Evolutionary conservation across 345 rosid species (phyloP).

Genomic region (Diplotaxis tenuifolia): DNA sequence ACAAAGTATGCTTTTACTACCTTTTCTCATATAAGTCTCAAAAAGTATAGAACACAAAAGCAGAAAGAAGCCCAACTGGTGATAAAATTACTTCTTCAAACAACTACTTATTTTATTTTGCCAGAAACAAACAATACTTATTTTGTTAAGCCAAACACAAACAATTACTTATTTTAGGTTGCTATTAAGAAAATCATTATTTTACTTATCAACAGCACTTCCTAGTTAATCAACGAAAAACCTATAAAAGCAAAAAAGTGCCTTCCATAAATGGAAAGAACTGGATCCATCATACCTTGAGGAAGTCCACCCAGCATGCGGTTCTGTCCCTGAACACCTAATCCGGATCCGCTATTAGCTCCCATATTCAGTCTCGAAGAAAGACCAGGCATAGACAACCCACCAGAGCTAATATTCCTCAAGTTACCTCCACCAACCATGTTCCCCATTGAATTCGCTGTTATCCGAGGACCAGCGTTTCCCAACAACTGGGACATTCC

Average conservation of each 20-base stretch:
- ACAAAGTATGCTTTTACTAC: not conserved
- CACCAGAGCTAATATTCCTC: constrained; percentile 82
- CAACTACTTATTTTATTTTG: not conserved
- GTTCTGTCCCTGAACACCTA: constrained; percentile 86
- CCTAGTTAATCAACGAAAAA: constrained; percentile 11
- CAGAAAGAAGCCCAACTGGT: constrained; percentile 5
- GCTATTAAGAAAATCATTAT: not conserved
- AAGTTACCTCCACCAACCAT: constrained; percentile 91
- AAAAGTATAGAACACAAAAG: not conserved
- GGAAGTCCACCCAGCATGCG: constrained; percentile 81
- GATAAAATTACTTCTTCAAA: constrained; percentile 17
- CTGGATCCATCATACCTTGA: constrained; percentile 57
- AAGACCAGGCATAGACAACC: constrained; percentile 82
- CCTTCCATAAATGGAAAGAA: not conserved
- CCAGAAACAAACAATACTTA: no score
- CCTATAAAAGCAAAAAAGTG: not conserved
- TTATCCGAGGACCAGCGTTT: constrained; percentile 78
- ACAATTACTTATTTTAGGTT: not conserved
- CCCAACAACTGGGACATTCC: constrained; percentile 91
- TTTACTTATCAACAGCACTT: not conserved
- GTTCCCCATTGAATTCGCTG: constrained; percentile 84
- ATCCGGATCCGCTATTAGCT: constrained; percentile 82
- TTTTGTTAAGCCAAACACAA: no score
- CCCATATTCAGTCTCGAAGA: constrained; percentile 72
- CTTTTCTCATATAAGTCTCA: not conserved